A percentile compares a stretch with the other conserved stretches of the same genome.
These are phyloP conservation scores for Polychytrium aggregatum DNA, from an alignment of 192 early-diverging fungal species.

Conservation along the genomic window DNA sequence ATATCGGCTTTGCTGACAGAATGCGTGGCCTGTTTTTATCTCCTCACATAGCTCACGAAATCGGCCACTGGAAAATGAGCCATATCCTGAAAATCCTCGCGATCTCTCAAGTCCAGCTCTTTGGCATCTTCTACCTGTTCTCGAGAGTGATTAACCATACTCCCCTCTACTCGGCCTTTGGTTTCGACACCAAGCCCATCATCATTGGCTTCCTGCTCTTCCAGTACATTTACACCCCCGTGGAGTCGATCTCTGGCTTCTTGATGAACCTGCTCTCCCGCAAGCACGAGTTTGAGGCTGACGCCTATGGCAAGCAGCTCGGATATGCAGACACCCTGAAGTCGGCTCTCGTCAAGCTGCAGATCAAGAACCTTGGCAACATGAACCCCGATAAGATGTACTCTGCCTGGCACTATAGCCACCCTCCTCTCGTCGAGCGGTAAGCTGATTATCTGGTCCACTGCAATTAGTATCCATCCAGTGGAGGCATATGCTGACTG, in stretches of 20 bases:
- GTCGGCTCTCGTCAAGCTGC: conserved; percentile 76
- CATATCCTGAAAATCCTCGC: conserved; percentile 71
- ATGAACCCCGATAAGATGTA: conserved; percentile 81
- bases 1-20: too few relatives aligned
- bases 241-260: conserved; percentile 66
- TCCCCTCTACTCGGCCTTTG: conserved; percentile 76
- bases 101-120: conserved; percentile 62
- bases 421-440: conserved; percentile 86
- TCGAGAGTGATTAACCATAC: conserved; percentile 61
- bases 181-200: conserved; percentile 61
- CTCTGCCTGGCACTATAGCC: conserved; percentile 83
- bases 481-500: too few relatives aligned
- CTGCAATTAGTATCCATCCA: too few relatives aligned
- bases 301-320: conserved; percentile 74
- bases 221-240: conserved; percentile 64
- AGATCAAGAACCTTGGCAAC: conserved; percentile 77
- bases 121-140: conserved; percentile 45
- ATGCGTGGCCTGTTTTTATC: too few relatives aligned
- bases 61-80: conserved; percentile 88
- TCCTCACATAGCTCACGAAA: conserved; percentile 64
- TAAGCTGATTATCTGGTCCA: too few relatives aligned
- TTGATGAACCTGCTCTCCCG: conserved; percentile 69
- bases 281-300: conserved; percentile 88
- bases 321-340: conserved; percentile 65
- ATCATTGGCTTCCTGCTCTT: conserved; percentile 89